Base-by-base conservation (phyloP, 495 filamentous ascomycete genomes). In the Aspergillus biplanus region DNA sequence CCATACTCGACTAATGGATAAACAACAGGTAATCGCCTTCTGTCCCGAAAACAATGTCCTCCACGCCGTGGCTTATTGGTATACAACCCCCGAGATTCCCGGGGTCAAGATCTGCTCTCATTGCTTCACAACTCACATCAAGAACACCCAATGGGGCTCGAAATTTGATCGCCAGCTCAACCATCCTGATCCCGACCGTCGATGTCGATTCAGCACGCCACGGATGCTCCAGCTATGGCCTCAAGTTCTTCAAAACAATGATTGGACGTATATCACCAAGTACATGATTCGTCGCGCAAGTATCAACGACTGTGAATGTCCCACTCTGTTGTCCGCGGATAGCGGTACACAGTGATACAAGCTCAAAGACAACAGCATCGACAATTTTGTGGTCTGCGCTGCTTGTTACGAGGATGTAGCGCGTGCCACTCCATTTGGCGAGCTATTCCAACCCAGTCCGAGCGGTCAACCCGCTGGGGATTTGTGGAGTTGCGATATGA, bases 141-240 rank as follows among this genome's bases (percentile, higher is more conserved):
- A 16, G 12, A 12, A 33, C 6, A 54, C 52, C 16, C 52, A 54
- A 7, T 54, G 52, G 52, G 52, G 27, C 3, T 33, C 27, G 4
- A 33, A 15, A 16, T 54, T 54, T 12, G 12, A 54, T 6, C 52
- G 52, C 6, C 52, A 33, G 7, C 52, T 54, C 5, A 34, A 54
- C 33, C 27, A 3, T 5, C 34, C 52, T 0, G 52, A 54, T 34
- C 8, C 52, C 27, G 3, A 54, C 9, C 52, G 52, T 13, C 27
- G 52, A 12, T 54, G 52, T 34, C 52, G 52, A 33, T 54, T 54
- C 27, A 54, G 52, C 52, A 33, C 52, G 4, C 52, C 21, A 7
- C 52, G 52, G 3, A 54, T 54, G 52, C 52, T 54, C 0, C 52
- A 54, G 16, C 31, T 54, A n/a, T 54, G 27, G 52, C 52, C 52